phyloP scores from a whole-genome alignment of 169 alveolate species.

The Plasmodium ovale region DNA sequence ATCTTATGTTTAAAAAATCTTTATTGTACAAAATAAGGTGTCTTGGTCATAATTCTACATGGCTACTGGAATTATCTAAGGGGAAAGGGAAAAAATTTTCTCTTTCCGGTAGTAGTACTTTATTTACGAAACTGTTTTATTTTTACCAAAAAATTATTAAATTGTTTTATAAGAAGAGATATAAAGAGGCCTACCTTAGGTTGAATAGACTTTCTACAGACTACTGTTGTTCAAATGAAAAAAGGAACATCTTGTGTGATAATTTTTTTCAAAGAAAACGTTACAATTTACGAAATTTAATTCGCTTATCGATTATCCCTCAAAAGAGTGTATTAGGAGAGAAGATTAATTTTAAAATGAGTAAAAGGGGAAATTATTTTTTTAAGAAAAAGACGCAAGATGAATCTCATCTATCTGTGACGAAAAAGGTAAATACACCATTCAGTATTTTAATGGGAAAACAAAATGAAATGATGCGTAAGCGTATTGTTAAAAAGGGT shows the following conservation, averaged over 20 bases:
- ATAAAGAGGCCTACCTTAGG: slow-evolving; percentile 53
- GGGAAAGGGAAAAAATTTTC: slow-evolving; percentile 1
- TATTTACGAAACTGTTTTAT: slow-evolving; percentile 18
- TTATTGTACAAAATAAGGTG: slow-evolving; percentile 44
- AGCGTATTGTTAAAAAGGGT: slow-evolving; percentile 6
- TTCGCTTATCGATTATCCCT: neutral
- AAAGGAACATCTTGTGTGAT: neutral
- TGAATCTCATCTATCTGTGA: neutral
- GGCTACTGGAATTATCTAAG: slow-evolving; percentile 54
- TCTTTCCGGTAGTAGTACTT: neutral
- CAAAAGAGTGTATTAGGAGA: too few relatives aligned
- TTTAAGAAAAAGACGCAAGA: neutral
- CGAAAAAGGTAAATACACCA: neutral
- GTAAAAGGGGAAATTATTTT: neutral
- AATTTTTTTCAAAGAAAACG: slow-evolving; percentile 19
- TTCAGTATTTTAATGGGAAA: neutral
- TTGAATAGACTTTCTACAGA: slow-evolving; percentile 8
- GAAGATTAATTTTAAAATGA: neutral
- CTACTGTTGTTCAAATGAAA: neutral
- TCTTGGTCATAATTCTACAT: slow-evolving; percentile 39
- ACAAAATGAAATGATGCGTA: neutral
- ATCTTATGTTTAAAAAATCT: slow-evolving; percentile 15
- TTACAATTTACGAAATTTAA: neutral
- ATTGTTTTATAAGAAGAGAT: slow-evolving; percentile 23
- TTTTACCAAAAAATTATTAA: slow-evolving; percentile 7